These are phyloP conservation scores for Solanum chmielewskii DNA, from an alignment of 257 asterid species.

Conservation along the genomic window DNA sequence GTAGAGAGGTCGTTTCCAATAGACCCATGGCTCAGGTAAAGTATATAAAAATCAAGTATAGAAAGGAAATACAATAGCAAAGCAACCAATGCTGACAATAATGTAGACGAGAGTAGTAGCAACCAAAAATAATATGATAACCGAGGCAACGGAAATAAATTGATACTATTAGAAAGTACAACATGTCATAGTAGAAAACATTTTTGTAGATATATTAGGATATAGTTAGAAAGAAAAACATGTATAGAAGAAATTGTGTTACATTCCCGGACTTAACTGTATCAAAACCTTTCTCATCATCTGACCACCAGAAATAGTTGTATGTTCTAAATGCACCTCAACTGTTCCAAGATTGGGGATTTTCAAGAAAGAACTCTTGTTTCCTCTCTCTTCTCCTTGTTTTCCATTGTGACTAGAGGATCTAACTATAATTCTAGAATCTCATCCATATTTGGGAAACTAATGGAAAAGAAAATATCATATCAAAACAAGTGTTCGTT, in stretches of 20 bases:
- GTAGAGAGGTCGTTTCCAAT: not conserved
- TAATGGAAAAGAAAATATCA: not conserved
- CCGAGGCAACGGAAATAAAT: not conserved
- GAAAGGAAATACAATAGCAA: not conserved
- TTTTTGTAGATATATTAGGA: not conserved
- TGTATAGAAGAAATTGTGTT: not conserved
- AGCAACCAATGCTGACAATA: not conserved
- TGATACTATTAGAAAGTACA: not conserved
- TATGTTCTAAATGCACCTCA: not conserved
- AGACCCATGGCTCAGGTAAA: not conserved
- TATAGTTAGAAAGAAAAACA: not conserved
- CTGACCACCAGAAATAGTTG: not conserved
- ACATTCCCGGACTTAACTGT: not conserved
- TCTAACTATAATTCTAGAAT: not conserved
- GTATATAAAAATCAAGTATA: not conserved
- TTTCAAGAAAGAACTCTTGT: not conserved
- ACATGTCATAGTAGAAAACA: not conserved
- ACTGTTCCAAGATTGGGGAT: not conserved
- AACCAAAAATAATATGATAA: not conserved
- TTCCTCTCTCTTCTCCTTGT: not conserved
- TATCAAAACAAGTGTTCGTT: not conserved
- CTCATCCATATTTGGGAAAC: not conserved
- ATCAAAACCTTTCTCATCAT: not conserved
- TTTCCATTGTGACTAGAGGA: not conserved
- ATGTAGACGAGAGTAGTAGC: not conserved